Evolutionary conservation across 306 rosid species (phyloP), one percentile per base, ranked within the genome.

Genomic region (Rosa chinensis): DNA sequence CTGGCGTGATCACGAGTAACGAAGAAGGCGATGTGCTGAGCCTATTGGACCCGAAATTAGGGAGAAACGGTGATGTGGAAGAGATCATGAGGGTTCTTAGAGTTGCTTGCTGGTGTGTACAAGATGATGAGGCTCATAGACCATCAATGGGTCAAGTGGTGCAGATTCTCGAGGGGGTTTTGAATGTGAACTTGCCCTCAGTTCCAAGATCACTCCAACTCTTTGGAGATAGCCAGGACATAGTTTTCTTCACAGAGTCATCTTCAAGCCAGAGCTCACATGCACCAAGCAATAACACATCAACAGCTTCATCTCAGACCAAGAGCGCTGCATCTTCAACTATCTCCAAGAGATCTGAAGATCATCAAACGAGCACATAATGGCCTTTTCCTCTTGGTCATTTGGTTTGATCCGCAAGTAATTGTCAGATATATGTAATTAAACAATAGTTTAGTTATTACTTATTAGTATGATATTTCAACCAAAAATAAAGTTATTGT

Each of bases 31-130:
- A 85, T 74, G 83, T 88, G 14, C 78, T 84, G 21, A 72, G 79
- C 86, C 59, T 94, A 5, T 74, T 94, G 74, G 97, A 92, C 78
- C 86, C 86, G 0, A 85, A 83, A 61, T 77, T 94, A 64, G 87
- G 86, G 47, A 86, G 90, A 21, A 68, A 82, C 76, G 94, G 83
- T 59, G 89, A 87, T 21, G 64, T 52, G 69, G 87, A 88, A 32
- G 97, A 92, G 83, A 35, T 92, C 16, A 77, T 52, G 20, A 63
- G 84, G 83, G 39, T 88, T 45, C 83, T 92, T 37, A 90, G 79
- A 82, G 77, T 94, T 42, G 97, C 98, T 17, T 89, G 93, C 12
- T 94, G 98, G 98, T 92, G 97, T 73, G 80, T 92, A 23, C 98
- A 94, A 83, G 97, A 94, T 73, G 94, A 81, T 32, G 97, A 94